These are phyloP conservation scores for Naganishia onofrii DNA, from an alignment of 768 basidiomycete genomes.

Conservation along the genomic window DNA sequence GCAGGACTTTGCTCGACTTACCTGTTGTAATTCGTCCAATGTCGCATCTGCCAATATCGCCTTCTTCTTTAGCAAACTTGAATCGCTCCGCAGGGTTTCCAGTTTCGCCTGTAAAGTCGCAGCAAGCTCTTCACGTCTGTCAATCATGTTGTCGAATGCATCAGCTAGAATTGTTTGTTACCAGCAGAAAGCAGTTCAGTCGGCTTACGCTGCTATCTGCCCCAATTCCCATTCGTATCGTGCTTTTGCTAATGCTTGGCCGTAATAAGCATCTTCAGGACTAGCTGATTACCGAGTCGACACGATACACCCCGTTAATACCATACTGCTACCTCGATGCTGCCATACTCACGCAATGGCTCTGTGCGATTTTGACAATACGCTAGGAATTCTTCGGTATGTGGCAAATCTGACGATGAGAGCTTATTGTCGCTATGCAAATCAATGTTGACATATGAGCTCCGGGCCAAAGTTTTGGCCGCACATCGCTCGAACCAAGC, in stretches of 20 bases:
- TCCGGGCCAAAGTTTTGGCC: background rate
- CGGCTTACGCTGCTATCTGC: background rate
- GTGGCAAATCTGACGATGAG: background rate
- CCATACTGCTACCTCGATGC: too few relatives aligned
- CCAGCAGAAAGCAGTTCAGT: background rate
- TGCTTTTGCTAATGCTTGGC: background rate
- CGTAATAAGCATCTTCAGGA: constrained; percentile 6
- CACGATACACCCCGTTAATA: background rate
- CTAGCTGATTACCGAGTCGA: background rate
- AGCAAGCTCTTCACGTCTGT: constrained; percentile 11
- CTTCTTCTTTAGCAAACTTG: constrained; percentile 14
- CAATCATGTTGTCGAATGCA: background rate
- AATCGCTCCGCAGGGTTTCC: background rate
- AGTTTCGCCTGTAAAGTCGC: constrained; percentile 1
- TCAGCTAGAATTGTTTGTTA: background rate
- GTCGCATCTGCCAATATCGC: constrained; percentile 11
- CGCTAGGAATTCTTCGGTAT: constrained; percentile 14
- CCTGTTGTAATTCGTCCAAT: constrained; percentile 10
- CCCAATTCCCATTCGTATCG: constrained; percentile 14
- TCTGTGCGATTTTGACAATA: constrained; percentile 9
- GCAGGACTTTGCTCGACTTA: background rate
- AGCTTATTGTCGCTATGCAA: background rate
- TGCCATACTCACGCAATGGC: background rate
- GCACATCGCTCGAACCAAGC: background rate
- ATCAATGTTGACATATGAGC: background rate